These are phyloP conservation scores for Saprolegnia diclina DNA, from an alignment of 352 stramenopile genomes.

Conservation along the genomic window DNA sequence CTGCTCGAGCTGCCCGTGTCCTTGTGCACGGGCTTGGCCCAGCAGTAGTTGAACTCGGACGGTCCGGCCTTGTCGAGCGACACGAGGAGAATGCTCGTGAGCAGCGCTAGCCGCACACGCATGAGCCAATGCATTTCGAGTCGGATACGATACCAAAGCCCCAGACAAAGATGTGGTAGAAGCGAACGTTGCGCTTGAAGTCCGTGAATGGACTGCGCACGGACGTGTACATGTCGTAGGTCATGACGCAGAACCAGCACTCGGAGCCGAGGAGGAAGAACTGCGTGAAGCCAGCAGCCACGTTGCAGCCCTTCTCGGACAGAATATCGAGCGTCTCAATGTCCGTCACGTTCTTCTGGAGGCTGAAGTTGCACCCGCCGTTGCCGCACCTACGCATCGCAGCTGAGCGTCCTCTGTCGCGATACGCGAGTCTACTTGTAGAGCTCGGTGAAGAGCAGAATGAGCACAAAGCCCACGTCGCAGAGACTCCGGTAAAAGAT, in stretches of 20 bases:
- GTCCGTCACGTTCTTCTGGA: constrained; percentile 3
- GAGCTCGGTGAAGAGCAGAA: constrained; percentile 70
- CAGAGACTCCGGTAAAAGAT: constrained; percentile 83
- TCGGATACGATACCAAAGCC: constrained; percentile 63
- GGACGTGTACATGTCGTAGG: constrained; percentile 80
- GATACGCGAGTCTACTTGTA: constrained; percentile 65
- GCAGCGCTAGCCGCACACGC: constrained; percentile 34
- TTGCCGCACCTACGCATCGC: constrained; percentile 12
- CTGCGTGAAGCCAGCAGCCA: constrained; percentile 70
- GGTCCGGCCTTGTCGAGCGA: constrained; percentile 64
- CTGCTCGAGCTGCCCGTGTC: constrained; percentile 24
- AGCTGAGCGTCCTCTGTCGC: constrained; percentile 1
- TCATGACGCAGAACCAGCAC: constrained; percentile 87
- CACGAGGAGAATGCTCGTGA: constrained; percentile 65
- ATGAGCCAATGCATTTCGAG: no score
- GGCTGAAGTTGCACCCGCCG: neutral
- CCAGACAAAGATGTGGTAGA: constrained; percentile 83
- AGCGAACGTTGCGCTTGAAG: constrained; percentile 79
- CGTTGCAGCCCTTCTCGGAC: constrained; percentile 35
- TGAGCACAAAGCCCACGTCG: constrained; percentile 70
- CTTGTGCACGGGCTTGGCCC: constrained; percentile 67
- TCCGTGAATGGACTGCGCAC: constrained; percentile 84
- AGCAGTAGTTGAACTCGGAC: constrained; percentile 83
- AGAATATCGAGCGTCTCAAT: constrained; percentile 15
- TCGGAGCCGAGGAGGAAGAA: constrained; percentile 85